Base-by-base conservation (phyloP, 371 early-diverging fungal species). In the Mortierella sp. region DNA sequence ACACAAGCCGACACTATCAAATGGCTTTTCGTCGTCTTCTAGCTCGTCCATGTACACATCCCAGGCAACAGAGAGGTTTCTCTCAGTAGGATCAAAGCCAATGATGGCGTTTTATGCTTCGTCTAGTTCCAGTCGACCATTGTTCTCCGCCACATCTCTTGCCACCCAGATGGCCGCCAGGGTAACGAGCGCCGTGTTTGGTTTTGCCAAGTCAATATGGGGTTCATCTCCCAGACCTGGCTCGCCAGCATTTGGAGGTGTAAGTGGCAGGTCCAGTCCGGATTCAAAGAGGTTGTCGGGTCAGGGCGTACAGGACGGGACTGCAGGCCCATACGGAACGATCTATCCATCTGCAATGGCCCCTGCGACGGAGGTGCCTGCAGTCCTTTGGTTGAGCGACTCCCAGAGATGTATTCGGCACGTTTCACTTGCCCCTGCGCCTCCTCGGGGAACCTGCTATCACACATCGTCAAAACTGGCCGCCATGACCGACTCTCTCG, bases 191-290 rank as follows among this genome's bases (percentile, higher is more conserved):
- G 91, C 92, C 0, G 89, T 92, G 0, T 88, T 91, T 76, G 90
- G 91, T 1, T 87, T 91, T 72, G 92, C 92, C 22, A 90, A 89
- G 55, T 91, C 91, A 43, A 90, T 90, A 88, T 91, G 90, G 91
- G 77, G 77, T n/a, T 70, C 72, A 34, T 79, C 77, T 7, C 71
- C 74, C n/a, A 58, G 85, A 66, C 65, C 77, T 19, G 79, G 74
- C 7, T 87, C 86, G 2, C 89, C 89, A 11, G 81, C 89, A 58
- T 87, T 77, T 24, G 78, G 75, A 5, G 43, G n/a, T 6, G 22
- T 52, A 26, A 74, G 66, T 45, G 85, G 80, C 2, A 31, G 71
- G 11, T 11, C 75, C 19, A 77, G 63, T 24, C 81, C 77, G 1
- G 81, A 80, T 67, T 55, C 45, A 41, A 80, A 76, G 73, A 61